Conservation (phyloP, 495 filamentous ascomycete species). For the Penicillium odoratum region DNA sequence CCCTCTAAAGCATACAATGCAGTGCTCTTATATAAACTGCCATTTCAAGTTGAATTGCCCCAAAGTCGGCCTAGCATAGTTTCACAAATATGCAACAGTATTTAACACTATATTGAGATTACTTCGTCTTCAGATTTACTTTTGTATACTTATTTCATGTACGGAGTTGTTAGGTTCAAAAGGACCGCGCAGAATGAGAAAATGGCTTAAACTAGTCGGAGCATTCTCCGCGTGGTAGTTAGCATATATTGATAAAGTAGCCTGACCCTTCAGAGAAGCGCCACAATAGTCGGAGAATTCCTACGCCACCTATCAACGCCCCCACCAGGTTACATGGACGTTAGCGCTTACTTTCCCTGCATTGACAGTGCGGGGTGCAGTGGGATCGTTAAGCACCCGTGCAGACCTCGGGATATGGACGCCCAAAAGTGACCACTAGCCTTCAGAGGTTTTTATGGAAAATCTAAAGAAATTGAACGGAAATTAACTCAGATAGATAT, state of each 20-base stretch:
- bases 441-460: neutral
- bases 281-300: neutral
- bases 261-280: neutral
- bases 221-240: constrained; percentile 20
- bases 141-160: no score
- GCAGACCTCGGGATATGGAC: neutral
- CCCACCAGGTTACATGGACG: neutral
- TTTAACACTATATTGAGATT: no score
- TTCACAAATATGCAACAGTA: neutral
- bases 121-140: neutral
- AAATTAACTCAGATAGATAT: neutral
- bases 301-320: neutral
- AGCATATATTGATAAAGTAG: neutral
- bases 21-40: no score
- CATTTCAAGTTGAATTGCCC: neutral
- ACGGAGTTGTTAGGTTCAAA: no score
- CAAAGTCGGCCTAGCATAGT: neutral
- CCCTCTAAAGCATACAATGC: neutral
- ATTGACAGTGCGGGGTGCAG: neutral
- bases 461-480: no score
- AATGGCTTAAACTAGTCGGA: constrained; percentile 20
- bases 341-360: neutral
- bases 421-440: neutral
- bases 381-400: neutral
- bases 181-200: neutral